These are phyloP conservation scores for Fusarium pseudograminearum DNA, from an alignment of 2,329 filamentous ascomycete species.

Conservation along the genomic window DNA sequence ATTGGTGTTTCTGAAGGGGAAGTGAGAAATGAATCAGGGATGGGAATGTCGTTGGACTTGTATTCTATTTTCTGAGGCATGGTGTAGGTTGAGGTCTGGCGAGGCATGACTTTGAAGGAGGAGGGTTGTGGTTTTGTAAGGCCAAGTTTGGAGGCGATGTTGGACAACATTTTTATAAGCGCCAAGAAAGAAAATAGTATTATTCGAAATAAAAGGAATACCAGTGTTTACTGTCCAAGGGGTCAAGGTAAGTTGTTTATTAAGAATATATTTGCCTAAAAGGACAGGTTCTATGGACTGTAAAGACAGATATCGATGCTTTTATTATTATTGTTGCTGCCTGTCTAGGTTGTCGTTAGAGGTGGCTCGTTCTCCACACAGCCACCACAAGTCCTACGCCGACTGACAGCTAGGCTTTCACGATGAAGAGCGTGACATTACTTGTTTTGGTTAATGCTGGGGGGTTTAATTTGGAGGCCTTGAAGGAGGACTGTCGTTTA, in stretches of 20 bases:
- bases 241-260: neutral
- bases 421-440: neutral
- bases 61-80: conserved; percentile 41
- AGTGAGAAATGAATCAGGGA: conserved; percentile 61
- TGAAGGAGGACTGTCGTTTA: neutral
- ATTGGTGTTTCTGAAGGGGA: conserved; percentile 56
- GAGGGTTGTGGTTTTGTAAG: conserved; percentile 16
- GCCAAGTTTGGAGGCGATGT: conserved; percentile 42
- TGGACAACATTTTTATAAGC: conserved; percentile 40
- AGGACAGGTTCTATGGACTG: neutral
- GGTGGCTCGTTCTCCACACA: conserved; percentile 4
- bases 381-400: conserved; percentile 34
- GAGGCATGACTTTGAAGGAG: conserved; percentile 4
- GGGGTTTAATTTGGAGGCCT: neutral
- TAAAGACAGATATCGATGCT: conserved; percentile 5
- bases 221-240: no score
- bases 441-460: neutral
- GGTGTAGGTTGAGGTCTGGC: conserved; percentile 8
- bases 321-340: conserved; percentile 27
- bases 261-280: neutral
- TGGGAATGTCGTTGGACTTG: conserved; percentile 49
- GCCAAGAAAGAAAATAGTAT: neutral
- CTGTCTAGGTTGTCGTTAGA: neutral
- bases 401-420: conserved; percentile 15
- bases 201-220: neutral